Conservation (phyloP, 2,329 filamentous ascomycete genomes). For the Beauveria caledonica region DNA sequence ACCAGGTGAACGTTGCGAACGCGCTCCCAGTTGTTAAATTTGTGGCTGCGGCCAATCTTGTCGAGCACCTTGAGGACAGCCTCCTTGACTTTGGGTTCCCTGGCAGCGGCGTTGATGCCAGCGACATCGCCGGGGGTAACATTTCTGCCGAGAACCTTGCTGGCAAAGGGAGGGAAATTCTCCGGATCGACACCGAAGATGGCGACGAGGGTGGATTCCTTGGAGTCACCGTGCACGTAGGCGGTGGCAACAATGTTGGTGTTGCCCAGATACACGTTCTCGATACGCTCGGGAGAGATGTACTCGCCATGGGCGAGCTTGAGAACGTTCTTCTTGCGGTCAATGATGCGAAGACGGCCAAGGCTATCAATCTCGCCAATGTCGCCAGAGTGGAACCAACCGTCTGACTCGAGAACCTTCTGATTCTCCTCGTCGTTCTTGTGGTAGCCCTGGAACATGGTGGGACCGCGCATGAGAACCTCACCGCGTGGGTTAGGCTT, state of each 20-base stretch:
- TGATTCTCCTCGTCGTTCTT: constrained; percentile 82
- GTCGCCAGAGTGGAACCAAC: constrained; percentile 96
- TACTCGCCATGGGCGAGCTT: constrained; percentile 98
- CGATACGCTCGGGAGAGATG: constrained; percentile 92
- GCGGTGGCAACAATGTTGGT: constrained; percentile 69
- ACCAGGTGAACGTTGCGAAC: constrained; percentile 67
- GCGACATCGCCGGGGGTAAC: constrained; percentile 57
- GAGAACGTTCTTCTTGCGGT: constrained; percentile 96
- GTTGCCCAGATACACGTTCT: constrained; percentile 86
- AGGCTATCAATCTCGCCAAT: constrained; percentile 77
- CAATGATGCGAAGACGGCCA: constrained; percentile 87
- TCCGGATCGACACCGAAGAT: constrained; percentile 85
- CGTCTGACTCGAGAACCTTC: constrained; percentile 75
- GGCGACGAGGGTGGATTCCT: constrained; percentile 72
- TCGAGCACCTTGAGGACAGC: constrained; percentile 75
- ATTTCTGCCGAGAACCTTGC: constrained; percentile 62
- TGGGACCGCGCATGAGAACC: constrained; percentile 70
- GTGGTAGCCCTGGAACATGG: constrained; percentile 79
- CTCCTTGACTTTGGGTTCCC: constrained; percentile 62
- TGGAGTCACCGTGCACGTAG: constrained; percentile 85
- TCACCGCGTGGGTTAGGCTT: constrained; percentile 87
- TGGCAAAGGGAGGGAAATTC: constrained; percentile 72
- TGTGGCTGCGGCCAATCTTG: constrained; percentile 68
- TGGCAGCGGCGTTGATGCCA: constrained; percentile 58
- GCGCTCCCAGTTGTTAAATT: constrained; percentile 87